Base-by-base conservation (phyloP, 1,139 yeast genomes). In the Hemisphaericaspora xylofermentans region DNA sequence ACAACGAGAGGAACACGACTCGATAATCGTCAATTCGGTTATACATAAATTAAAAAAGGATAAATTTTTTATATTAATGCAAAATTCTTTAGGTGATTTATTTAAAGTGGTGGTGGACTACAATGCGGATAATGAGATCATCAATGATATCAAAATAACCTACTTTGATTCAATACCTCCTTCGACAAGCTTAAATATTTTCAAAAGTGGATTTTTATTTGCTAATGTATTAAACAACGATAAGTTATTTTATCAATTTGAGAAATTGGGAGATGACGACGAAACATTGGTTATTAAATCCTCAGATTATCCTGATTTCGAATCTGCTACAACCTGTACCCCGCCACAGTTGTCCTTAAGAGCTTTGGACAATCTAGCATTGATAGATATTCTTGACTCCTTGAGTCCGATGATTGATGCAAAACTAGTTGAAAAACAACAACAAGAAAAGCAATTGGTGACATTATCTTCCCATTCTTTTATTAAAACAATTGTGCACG, bases 141-240 rank as follows among this genome's bases (percentile, higher is more conserved):
- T 87, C n/a, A 66, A 72, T 12, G 48, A 52, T 28, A 55, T 66
- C 1, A 47, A 40, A 2, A 47, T 66, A 10, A 53, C 60, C 4
- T 88, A 84, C 55, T 91, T 89, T 61, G 97, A 88, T 57, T 76
- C 94, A 0, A 73, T 88, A 18, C 84, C 89, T 1, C 60, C 74
- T 1, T 72, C 85, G 21, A 66, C 71, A 12, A 61, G 74, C 10
- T 53, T 91, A 13, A 68, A 75, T 39, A 79, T 91, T 38, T 73
- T 89, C 47, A 84, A 78, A 49, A 76, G 85, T 14, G 98, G 98
- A 0, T 85, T 80, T 51, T 54, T 93, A 35, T 86, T 78, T 57
- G 85, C 85, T 1, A 82, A 84, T 47, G 67, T 80, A 8, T 82
- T 83, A 45, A 63, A 69, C 45, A 80, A 84, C 21, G 81, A 84